Base-by-base conservation (phyloP, 495 filamentous ascomycete genomes). In the Rhizodiscina lignyota region DNA sequence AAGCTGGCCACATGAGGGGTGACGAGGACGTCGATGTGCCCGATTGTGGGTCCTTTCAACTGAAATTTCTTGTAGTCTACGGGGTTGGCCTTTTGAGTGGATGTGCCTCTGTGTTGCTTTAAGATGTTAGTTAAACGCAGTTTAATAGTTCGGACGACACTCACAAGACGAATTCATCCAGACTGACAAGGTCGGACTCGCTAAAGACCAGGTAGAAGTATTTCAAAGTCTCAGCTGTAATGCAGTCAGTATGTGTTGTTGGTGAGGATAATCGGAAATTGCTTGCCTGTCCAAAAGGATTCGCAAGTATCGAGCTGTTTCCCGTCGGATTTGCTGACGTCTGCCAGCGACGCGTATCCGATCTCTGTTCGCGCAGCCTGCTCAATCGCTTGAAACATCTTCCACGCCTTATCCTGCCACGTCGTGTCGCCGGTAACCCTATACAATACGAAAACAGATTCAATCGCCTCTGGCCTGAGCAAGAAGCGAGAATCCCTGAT, bases 161-260 rank as follows among this genome's bases (percentile, higher is more conserved):
- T 27, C 24, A 27, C 61, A 91, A 62, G 23, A 93, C 81, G 64
- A 70, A 93, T 41, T 89, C 75, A 58, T 93, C 83, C 42, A 93
- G 54, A 50, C 72, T 79, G 32, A 89, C 63, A 12, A 78, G 58
- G 34, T 63, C 65, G 12, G 77, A 75, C 26, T 79, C 74, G 32
- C 69, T 74, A 53, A 81, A 83, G 3, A 79, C 62, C n/a, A 84
- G 58, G 49, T 81, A 86, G 45, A 81, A 84, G 44, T 86, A 86
- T 52, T 86, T 86, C 36, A 86, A 49, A 23, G 80, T 79, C 61
- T 86, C 80, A 10, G 73, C 71, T 22, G n/a, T n/a, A n/a, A n/a
- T n/a, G n/a, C n/a, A n/a, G n/a, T n/a, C n/a, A n/a, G n/a, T n/a
- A n/a, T n/a, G n/a, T n/a, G n/a, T n/a, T n/a, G n/a, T n/a, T n/a